phyloP scores from a whole-genome alignment of 345 rosid genomes.

The Citrus medica region DNA sequence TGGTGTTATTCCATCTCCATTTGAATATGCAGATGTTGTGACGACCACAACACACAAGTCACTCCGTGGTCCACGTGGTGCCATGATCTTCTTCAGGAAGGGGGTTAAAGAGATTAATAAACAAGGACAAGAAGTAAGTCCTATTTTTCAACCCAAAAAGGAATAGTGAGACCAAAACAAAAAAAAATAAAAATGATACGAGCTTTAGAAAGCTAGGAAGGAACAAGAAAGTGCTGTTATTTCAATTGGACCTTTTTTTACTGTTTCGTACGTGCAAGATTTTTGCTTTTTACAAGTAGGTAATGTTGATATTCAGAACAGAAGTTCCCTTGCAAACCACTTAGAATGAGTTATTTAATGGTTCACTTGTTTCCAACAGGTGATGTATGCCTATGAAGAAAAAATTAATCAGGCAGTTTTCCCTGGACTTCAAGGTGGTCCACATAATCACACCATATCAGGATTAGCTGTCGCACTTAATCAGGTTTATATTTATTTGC shows the following conservation, averaged over 20 bases:
- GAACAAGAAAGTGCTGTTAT: not conserved
- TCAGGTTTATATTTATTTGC: slow-evolving; percentile 46
- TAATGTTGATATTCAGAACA: not conserved
- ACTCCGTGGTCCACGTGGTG: slow-evolving; percentile 98
- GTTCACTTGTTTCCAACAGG: slow-evolving; percentile 41
- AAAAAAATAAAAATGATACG: not conserved
- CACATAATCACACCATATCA: slow-evolving; percentile 90
- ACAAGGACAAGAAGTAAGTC: slow-evolving; percentile 83
- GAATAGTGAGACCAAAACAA: not conserved
- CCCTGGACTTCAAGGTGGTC: slow-evolving; percentile 98
- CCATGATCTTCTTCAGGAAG: slow-evolving; percentile 95
- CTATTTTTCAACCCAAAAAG: not conserved
- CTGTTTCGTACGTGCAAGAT: not conserved
- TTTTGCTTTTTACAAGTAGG: not conserved
- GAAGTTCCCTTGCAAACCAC: not conserved
- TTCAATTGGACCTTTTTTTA: not conserved
- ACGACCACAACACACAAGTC: slow-evolving; percentile 98
- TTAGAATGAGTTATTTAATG: not conserved
- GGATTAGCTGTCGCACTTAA: slow-evolving; percentile 92
- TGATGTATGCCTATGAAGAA: slow-evolving; percentile 81
- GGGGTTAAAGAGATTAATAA: slow-evolving; percentile 84
- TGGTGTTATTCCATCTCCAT: slow-evolving; percentile 94
- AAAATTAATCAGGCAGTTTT: slow-evolving; percentile 90
- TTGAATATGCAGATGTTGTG: slow-evolving; percentile 91
- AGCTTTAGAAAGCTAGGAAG: not conserved